Evolutionary conservation across 176 grass and related monocot genomes (phyloP).

Genomic region (Triticum timopheevii): DNA sequence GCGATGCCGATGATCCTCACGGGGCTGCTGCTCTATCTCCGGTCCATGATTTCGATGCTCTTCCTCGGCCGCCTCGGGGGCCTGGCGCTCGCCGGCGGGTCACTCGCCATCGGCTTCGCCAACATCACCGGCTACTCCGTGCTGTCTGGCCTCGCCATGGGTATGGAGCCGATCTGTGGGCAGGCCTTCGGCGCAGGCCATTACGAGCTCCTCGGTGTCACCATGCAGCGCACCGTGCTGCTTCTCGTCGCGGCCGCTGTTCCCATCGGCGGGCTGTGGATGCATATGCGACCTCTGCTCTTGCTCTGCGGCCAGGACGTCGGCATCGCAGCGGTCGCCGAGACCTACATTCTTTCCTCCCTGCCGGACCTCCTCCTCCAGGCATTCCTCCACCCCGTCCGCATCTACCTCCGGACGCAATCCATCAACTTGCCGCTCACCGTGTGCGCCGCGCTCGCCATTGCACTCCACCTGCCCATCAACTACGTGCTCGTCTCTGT

Average conservation of each 20-base stretch:
- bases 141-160: conserved; percentile 80
- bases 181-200: conserved; percentile 75
- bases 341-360: conserved; percentile 81
- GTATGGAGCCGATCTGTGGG: conserved; percentile 89
- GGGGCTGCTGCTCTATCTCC: conserved; percentile 73
- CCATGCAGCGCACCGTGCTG: conserved; percentile 70
- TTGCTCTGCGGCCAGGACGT: conserved; percentile 78
- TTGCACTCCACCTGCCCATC: conserved; percentile 70
- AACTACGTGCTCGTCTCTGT: conserved; percentile 78
- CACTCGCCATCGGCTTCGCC: conserved; percentile 87
- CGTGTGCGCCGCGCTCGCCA: conserved; percentile 65
- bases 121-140: conserved; percentile 90
- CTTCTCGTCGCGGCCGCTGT: conserved; percentile 55
- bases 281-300: conserved; percentile 65
- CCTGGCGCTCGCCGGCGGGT: conserved; percentile 73
- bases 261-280: conserved; percentile 63
- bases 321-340: conserved; percentile 57
- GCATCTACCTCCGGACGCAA: conserved; percentile 77
- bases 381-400: conserved; percentile 70
- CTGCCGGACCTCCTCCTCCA: conserved; percentile 75
- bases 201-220: conserved; percentile 55
- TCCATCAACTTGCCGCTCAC: conserved; percentile 82
- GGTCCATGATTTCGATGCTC: conserved; percentile 93
- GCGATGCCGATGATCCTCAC: conserved; percentile 77
- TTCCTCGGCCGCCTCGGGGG: conserved; percentile 73